phyloP scores from a whole-genome alignment of 139 green algal genomes.

The Chlorella sp. region DNA sequence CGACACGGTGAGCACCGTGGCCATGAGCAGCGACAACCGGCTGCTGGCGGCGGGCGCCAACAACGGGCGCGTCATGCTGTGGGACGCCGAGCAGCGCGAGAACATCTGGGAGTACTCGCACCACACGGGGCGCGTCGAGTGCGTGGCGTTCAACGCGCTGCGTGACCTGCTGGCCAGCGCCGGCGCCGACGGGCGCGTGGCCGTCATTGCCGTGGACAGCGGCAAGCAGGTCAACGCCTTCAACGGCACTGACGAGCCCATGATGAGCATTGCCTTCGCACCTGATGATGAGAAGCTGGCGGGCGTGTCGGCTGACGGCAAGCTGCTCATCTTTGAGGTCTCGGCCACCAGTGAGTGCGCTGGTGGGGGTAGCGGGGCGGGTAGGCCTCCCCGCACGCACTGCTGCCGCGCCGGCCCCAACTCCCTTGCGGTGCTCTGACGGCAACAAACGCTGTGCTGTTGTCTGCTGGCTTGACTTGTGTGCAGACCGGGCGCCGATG shows the following conservation, averaged over 20 bases:
- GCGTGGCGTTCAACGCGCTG: constrained; percentile 33
- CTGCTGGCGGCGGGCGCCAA: constrained; percentile 22
- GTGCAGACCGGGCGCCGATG: constrained; percentile 21
- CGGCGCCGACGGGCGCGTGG: constrained; percentile 26
- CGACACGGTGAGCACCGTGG: constrained; percentile 9
- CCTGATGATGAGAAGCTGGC: constrained; percentile 37
- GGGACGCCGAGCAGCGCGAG: constrained; percentile 30
- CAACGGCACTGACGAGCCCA: constrained; percentile 27
- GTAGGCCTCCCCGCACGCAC: too few relatives aligned
- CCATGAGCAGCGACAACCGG: constrained; percentile 8
- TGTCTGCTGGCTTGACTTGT: too few relatives aligned
- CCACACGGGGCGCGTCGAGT: constrained; percentile 35
- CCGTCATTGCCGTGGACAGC: constrained; percentile 12
- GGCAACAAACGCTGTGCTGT: too few relatives aligned
- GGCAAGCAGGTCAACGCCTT: constrained; percentile 42
- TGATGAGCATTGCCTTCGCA: constrained; percentile 31
- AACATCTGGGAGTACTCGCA: constrained; percentile 41
- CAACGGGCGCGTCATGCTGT: constrained; percentile 40
- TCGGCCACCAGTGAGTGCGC: background rate
- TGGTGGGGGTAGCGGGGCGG: too few relatives aligned
- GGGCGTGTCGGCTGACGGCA: constrained; percentile 24
- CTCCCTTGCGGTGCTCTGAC: too few relatives aligned
- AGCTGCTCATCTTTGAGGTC: constrained; percentile 26
- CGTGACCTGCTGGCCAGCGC: constrained; percentile 23
- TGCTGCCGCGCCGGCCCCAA: too few relatives aligned